Base-by-base conservation (phyloP, 2,329 filamentous ascomycete species). In the Nemania serpens region DNA sequence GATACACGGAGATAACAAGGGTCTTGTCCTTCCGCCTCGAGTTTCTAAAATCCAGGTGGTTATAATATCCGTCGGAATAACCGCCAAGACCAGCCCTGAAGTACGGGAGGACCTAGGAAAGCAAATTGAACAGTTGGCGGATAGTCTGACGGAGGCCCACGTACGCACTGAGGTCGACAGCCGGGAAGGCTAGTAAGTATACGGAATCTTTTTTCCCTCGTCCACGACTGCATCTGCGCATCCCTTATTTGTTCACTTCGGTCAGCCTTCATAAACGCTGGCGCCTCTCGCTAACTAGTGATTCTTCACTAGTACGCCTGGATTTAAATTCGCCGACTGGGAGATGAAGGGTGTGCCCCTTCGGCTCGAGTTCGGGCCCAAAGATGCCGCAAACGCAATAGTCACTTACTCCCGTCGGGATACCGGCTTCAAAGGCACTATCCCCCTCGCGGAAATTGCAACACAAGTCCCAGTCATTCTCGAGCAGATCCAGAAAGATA, bases 281-380 rank as follows among this genome's bases (percentile, higher is more conserved):
- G 13, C 20, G 5, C 3, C 17, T 48, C 17, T 22, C 25, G 33
- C 63, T 64, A 43, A 68, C 61, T 20, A 29, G 20, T 10, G 15
- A 20, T 17, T 56, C 36, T 17, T 29, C 15, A n/a, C 20, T 7
- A 69, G 67, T 87, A 87, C 93, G 62, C 93, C 95, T 41, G 93
- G 92, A 66, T 98, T 91, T 88, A 99, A 99, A 79, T 99, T 99
- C 83, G 96, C 96, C 79, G 93, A 99, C 78, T 97, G 93, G 92
- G 96, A 99, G 77, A 84, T 98, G 70, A 96, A 94, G 79, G 95
- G 96, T 75, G 90, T 98, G 43, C 95, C 96, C 48, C 85, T 99
- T 39, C 90, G 95, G 61, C 84, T 99, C 61, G 95, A 99, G 77
- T 97, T 97, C 73, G 96, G 96, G 5, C 94, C 95, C 71, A 96